Conservation (phyloP, 345 rosid genomes). For the Citrus maxima region DNA sequence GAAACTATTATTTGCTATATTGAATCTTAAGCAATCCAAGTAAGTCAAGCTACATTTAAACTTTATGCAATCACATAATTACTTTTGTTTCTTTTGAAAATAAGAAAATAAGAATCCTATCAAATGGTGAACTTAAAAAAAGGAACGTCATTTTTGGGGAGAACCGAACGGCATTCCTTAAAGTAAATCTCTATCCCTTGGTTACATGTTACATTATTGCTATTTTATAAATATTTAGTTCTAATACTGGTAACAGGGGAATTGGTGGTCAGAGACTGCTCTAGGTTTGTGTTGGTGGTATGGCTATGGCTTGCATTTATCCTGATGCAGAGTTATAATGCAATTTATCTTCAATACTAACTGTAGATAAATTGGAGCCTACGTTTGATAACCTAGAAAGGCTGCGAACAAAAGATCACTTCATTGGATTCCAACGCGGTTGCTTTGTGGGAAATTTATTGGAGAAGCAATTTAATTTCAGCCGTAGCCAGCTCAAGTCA, state of each 20-base stretch:
- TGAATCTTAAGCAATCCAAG: no score
- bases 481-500: neutral
- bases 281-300: conserved; percentile 22
- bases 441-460: conserved; percentile 11
- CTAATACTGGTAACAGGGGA: conserved; percentile 12
- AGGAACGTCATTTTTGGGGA: no score
- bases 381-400: neutral
- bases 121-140: no score
- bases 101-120: no score
- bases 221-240: neutral
- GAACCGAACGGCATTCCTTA: no score
- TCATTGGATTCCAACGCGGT: conserved; percentile 5
- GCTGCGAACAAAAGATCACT: neutral
- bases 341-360: conserved; percentile 20
- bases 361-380: conserved; percentile 18
- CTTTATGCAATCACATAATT: no score
- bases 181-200: neutral
- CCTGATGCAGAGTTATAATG: conserved; percentile 27
- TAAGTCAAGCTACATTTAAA: no score
- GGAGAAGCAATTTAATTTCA: neutral
- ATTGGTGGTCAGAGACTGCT: conserved; percentile 9
- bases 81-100: no score
- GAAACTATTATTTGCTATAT: no score
- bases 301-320: conserved; percentile 28
- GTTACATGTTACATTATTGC: neutral